A percentile compares a stretch with the other conserved stretches of the same genome.
phyloP scores from a whole-genome alignment of 2,329 filamentous ascomycete species.

The Fusarium buxicola region DNA sequence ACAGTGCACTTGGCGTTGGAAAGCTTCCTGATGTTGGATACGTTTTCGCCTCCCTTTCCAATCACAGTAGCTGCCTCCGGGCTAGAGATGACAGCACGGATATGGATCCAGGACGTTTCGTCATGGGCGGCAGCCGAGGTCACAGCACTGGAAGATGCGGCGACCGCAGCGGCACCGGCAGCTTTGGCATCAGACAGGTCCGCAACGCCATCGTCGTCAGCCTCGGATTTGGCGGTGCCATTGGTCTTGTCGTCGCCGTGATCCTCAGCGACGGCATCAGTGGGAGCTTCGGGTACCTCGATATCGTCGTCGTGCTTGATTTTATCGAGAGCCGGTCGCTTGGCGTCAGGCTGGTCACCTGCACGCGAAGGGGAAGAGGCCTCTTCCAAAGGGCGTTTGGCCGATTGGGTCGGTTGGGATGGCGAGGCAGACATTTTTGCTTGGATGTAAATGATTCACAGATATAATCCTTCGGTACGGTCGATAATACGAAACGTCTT shows the following conservation, averaged over 20 bases:
- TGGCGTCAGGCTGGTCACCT: slow-evolving; percentile 95
- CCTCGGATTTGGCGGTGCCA: slow-evolving; percentile 56
- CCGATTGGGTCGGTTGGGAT: slow-evolving; percentile 73
- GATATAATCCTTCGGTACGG: slow-evolving; percentile 37
- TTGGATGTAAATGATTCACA: slow-evolving; percentile 46
- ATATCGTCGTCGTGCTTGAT: slow-evolving; percentile 73
- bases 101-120: slow-evolving; percentile 96
- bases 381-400: slow-evolving; percentile 96
- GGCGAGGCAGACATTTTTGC: slow-evolving; percentile 80
- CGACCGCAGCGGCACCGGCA: slow-evolving; percentile 54
- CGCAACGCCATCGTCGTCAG: slow-evolving; percentile 40
- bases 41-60: slow-evolving; percentile 98
- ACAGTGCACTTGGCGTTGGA: slow-evolving; percentile 99
- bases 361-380: slow-evolving; percentile 93
- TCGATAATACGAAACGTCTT: slow-evolving; percentile 49
- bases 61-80: slow-evolving; percentile 98
- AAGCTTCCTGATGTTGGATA: slow-evolving; percentile 93
- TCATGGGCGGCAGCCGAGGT: slow-evolving; percentile 75
- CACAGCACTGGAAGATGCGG: slow-evolving; percentile 51
- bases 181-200: slow-evolving; percentile 55
- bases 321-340: slow-evolving; percentile 96
- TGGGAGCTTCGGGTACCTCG: slow-evolving; percentile 55
- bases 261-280: slow-evolving; percentile 56
- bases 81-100: slow-evolving; percentile 96
- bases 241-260: slow-evolving; percentile 63